These are phyloP conservation scores for Lasiodiplodia gonubiensis DNA, from an alignment of 2,329 filamentous ascomycete genomes.

Conservation along the genomic window DNA sequence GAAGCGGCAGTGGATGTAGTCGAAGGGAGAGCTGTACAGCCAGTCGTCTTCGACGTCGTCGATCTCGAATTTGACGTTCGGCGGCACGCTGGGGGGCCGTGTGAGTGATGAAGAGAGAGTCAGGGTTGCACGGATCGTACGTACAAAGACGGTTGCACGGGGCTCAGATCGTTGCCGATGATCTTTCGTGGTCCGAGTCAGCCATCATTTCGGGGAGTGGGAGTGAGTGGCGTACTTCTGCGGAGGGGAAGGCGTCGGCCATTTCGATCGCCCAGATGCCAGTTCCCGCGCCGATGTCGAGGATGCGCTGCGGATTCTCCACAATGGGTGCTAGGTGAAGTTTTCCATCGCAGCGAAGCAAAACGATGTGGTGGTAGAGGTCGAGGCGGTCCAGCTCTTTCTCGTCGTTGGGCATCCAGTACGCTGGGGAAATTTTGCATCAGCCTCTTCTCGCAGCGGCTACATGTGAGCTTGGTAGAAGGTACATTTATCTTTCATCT, in stretches of 20 bases:
- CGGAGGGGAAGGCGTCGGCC: not conserved
- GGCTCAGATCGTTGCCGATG: conserved; percentile 32
- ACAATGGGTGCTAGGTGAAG: conserved; percentile 30
- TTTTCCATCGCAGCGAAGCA: conserved; percentile 1
- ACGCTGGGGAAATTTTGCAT: conserved; percentile 30
- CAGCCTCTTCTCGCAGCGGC: not conserved
- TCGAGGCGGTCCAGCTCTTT: conserved; percentile 12
- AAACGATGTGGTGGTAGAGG: conserved; percentile 1
- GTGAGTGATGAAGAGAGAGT: too few relatives aligned
- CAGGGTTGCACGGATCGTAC: too few relatives aligned
- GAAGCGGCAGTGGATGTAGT: conserved; percentile 44
- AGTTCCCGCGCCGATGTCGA: conserved; percentile 12
- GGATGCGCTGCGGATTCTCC: conserved; percentile 29
- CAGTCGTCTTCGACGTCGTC: conserved; percentile 50
- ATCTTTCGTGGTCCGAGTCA: conserved; percentile 27
- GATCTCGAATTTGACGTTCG: conserved; percentile 50
- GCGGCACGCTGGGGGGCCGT: conserved; percentile 36
- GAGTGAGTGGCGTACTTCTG: not conserved
- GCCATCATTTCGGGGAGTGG: not conserved
- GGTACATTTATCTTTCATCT: conserved; percentile 30
- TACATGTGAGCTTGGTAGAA: not conserved
- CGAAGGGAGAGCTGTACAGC: conserved; percentile 42
- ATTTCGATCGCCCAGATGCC: conserved; percentile 14
- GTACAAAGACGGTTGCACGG: conserved; percentile 12
- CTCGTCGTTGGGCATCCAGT: conserved; percentile 24